Evolutionary conservation across 2,329 filamentous ascomycete genomes (phyloP).

Genomic region (Penicillium sclerotigenum): DNA sequence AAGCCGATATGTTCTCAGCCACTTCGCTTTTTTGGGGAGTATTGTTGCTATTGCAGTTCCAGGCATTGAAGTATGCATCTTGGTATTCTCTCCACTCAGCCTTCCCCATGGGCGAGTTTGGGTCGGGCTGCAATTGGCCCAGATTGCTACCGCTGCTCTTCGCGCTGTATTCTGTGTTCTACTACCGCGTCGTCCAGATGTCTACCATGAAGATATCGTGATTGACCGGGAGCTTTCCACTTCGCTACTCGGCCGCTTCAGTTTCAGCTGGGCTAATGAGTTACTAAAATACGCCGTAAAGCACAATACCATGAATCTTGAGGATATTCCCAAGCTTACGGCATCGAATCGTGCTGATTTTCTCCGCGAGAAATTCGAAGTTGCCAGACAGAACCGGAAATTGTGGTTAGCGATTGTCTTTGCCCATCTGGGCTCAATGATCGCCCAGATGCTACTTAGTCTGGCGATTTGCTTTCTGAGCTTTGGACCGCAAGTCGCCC

Average conservation of each 20-base stretch:
- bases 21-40: constrained; percentile 32
- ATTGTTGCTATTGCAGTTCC: constrained; percentile 23
- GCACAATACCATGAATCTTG: constrained; percentile 60
- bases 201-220: constrained; percentile 56
- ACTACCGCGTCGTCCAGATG: constrained; percentile 65
- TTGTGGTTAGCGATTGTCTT: constrained; percentile 61
- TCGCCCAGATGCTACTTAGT: constrained; percentile 59
- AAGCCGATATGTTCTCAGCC: constrained; percentile 32
- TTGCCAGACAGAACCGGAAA: constrained; percentile 32
- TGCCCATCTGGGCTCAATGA: constrained; percentile 56
- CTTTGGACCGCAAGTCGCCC: constrained; percentile 67
- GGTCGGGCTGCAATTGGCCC: constrained; percentile 49
- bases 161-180: constrained; percentile 44
- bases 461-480: constrained; percentile 56
- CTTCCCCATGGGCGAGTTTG: constrained; percentile 20
- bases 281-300: constrained; percentile 56
- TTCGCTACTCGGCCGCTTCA: constrained; percentile 60
- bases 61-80: constrained; percentile 30
- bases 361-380: constrained; percentile 50
- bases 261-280: constrained; percentile 61
- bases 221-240: constrained; percentile 64
- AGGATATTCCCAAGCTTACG: constrained; percentile 61
- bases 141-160: constrained; percentile 42
- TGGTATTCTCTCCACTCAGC: constrained; percentile 24
- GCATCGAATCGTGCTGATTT: constrained; percentile 53